Evolutionary conservation across 148 eudicot genomes (phyloP).

Genomic region (Camellia sinensis): DNA sequence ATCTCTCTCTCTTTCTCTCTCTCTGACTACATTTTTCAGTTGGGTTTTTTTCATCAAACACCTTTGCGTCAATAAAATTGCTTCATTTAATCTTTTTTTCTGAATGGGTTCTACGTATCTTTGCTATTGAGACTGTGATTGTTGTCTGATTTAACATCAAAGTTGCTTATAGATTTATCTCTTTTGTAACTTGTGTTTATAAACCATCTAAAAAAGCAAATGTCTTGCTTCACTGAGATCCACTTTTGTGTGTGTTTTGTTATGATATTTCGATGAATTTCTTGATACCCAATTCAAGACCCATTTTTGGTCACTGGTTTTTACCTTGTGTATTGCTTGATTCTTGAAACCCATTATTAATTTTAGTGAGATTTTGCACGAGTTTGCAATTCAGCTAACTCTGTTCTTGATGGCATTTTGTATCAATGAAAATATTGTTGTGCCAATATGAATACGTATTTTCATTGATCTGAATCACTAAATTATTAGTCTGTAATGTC

Average conservation of each 20-base stretch:
- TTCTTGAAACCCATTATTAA: not conserved
- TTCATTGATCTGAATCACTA: not conserved
- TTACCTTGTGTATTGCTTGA: not conserved
- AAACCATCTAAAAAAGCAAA: not conserved
- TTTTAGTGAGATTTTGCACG: not conserved
- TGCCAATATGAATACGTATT: not conserved
- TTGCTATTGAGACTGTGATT: not conserved
- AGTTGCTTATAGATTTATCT: not conserved
- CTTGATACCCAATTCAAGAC: not conserved
- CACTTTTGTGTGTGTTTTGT: not conserved
- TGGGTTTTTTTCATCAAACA: slow-evolving; percentile 13
- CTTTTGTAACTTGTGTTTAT: not conserved
- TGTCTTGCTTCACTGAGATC: slow-evolving; percentile 11
- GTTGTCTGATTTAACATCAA: not conserved
- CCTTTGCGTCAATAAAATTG: not conserved
- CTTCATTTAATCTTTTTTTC: not conserved
- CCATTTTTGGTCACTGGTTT: not conserved
- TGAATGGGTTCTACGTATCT: not conserved
- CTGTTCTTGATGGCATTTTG: slow-evolving; percentile 3
- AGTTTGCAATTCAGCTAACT: not conserved
- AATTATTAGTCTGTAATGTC: not conserved
- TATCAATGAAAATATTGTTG: not conserved
- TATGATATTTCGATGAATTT: not conserved
- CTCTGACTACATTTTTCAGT: not conserved
- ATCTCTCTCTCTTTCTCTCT: slow-evolving; percentile 4